Conservation (phyloP, 2,329 filamentous ascomycete species). For the Ophiostoma quercus region DNA sequence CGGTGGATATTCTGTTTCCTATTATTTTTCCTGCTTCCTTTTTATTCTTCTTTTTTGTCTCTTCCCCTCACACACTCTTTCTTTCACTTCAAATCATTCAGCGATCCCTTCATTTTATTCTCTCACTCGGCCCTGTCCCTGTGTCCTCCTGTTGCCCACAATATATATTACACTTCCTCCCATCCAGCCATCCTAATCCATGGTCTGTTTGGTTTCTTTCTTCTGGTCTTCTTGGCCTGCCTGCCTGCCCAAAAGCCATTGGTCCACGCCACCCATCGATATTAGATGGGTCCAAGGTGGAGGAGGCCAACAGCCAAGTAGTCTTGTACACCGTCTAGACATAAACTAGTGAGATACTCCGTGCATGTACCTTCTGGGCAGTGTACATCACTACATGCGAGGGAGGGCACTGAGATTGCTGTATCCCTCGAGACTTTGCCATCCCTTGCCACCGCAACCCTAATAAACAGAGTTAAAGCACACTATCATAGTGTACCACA, state of each 20-base stretch:
- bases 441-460: slow-evolving; percentile 5
- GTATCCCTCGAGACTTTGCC: not conserved
- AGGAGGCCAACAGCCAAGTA: not conserved
- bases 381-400: not conserved
- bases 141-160: not conserved
- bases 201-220: not conserved
- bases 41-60: not conserved
- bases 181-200: not conserved
- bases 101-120: not conserved
- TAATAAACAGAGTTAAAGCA: not conserved
- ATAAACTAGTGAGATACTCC: not conserved
- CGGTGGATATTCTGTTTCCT: not conserved
- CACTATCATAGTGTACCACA: not conserved
- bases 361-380: not conserved
- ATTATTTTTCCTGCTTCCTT: not conserved
- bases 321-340: not conserved
- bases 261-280: not conserved
- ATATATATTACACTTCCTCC: slow-evolving; percentile 2
- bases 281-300: not conserved
- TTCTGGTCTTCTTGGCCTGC: not conserved
- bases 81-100: not conserved
- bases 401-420: slow-evolving; percentile 7
- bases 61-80: not conserved
- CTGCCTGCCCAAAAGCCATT: not conserved
- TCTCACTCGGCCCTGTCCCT: not conserved